Base-by-base conservation (phyloP, 2,329 filamentous ascomycete species). In the Daldinia sp. region DNA sequence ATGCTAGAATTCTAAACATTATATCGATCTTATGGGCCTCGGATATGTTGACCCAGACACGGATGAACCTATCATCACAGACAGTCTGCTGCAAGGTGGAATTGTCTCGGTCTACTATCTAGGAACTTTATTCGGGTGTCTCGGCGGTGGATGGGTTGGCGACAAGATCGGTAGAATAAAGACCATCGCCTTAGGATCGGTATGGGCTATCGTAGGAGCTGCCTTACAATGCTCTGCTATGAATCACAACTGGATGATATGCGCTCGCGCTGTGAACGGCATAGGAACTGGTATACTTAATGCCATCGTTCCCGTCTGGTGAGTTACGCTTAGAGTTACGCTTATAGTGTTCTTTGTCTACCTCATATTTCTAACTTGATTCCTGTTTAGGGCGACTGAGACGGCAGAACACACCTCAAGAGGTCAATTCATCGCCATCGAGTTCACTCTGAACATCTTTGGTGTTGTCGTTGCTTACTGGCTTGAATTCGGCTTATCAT, bases 391-490 rank as follows among this genome's bases (percentile, higher is more conserved):
- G 89, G 89, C 89, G 0, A 90, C 90, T 0, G 91, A 92, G 78
- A 90, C 88, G 0, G 87, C 89, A 0, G 87, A 90, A 42, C 88
- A 92, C 74, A 91, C 86, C 0, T 89, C 87, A 1, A 86, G 91
- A 44, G 91, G 91, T 5, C 85, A 89, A 54, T 91, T 92, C 69
- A 88, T 93, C 63, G 88, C 89, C 9, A 89, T 92, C 60, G 90
- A 93, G 73, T 93, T 93, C 69, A 92, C 90, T 0, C 78, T 92
- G 7, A 93, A 93, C 74, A 92, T 92, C 67, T 88, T 92, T 54
- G 90, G 90, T 73, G 89, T 92, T 0, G 87, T 89, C 20, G 82
- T 89, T 39, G 80, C 86, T 2, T 92, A 92, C 71, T 90, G 88
- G 88, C 77, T 85, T 6, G 82, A 85, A 72, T 89, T 86, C 69